These are phyloP conservation scores for Groenewaldozyma auringiensis DNA, from an alignment of 1,139 yeast genomes.

Conservation along the genomic window DNA sequence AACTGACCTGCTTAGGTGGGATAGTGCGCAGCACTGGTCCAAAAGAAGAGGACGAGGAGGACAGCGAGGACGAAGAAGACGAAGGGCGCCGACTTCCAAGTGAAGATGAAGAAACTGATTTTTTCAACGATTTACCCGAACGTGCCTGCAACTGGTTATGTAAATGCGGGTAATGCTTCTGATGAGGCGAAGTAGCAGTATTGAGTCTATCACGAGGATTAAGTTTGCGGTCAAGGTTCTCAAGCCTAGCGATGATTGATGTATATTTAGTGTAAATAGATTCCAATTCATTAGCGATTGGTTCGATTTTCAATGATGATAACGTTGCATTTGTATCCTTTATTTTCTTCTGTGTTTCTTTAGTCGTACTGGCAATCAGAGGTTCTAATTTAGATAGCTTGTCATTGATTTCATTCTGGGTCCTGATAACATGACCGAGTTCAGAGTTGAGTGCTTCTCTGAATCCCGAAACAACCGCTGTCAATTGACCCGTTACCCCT, in stretches of 20 bases:
- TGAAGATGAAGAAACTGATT: not conserved
- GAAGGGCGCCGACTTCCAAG: not conserved
- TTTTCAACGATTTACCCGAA: not conserved
- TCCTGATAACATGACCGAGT: conserved; percentile 11
- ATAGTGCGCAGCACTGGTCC: conserved; percentile 1
- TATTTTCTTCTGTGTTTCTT: not conserved
- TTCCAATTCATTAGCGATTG: not conserved
- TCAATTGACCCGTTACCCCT: conserved; percentile 12
- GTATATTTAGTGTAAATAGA: not conserved
- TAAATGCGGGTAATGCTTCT: conserved; percentile 26
- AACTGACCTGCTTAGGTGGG: conserved; percentile 1
- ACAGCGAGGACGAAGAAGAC: not conserved
- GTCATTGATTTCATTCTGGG: conserved; percentile 16
- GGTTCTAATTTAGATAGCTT: conserved; percentile 1
- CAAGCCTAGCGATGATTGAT: conserved; percentile 15
- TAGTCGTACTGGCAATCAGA: not conserved
- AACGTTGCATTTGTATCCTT: not conserved
- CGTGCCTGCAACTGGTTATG: conserved; percentile 18
- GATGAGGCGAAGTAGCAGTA: conserved; percentile 21
- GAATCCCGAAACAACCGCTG: conserved; percentile 12
- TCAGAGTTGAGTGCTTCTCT: conserved; percentile 17
- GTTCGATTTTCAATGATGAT: not conserved
- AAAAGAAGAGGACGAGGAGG: conserved; percentile 1
- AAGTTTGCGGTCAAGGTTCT: conserved; percentile 16
- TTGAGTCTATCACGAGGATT: conserved; percentile 22